Base-by-base conservation (phyloP, 1,284 basidiomycete species). In the Tylopilus sp. region DNA sequence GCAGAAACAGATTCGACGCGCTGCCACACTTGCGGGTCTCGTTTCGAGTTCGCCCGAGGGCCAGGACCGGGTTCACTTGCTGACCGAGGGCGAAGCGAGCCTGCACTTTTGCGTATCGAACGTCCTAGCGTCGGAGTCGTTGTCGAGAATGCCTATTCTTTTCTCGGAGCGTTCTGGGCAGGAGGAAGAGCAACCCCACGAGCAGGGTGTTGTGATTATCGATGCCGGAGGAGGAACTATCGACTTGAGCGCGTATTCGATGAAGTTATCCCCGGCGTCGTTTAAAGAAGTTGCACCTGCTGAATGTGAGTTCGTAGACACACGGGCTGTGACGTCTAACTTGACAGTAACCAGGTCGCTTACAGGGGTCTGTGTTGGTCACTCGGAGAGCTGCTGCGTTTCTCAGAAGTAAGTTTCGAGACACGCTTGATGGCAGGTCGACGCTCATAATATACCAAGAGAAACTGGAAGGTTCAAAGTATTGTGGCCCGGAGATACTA, bases 161-260 rank as follows among this genome's bases (percentile, higher is more conserved):
- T 53, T 58, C 10, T 18, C 52, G 15, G 59, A 51, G 11, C 34
- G 44, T 4, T 13, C 26, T 9, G 54, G 47, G 15, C 48, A 53
- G 13, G 62, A 67, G 16, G 59, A 57, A n/a, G 49, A 51, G 9
- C 30, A 42, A 12, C 46, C 55, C 71, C 73, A 54, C 3, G 49
- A 56, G 12, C 59, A 51, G 34, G 75, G 74, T 0, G 68, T 81
- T 5, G 66, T 79, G 21, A 70, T 84, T 21, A 73, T 83, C 16
- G 79, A 82, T 55, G 78, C 77, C 1, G 79, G 79, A 3, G 78
- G 79, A 38, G 79, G 79, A 1, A 81, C 78, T 0, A 61, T 81
- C 7, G 79, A 82, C 45, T 59, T 82, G 39, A 78, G 76, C 53
- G 70, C 77, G 8, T 81, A 80, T 54, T 64, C 56, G 40, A 70